Conservation (phyloP, 176 grass and related monocot species). For the Lolium multiflorum region DNA sequence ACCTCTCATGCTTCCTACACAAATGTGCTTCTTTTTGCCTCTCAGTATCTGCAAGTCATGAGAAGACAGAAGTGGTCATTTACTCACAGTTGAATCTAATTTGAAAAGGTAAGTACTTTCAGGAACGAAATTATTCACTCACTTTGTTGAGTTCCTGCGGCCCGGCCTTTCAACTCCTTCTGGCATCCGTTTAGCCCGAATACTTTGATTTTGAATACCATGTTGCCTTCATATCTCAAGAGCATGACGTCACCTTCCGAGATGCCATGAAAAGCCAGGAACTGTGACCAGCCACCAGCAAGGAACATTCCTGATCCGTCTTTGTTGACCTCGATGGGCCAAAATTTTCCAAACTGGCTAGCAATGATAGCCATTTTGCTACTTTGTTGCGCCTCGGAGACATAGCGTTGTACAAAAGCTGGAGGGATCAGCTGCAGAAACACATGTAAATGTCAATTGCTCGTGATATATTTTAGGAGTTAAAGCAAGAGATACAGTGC, state of each 20-base stretch:
- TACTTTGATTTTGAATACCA: slow-evolving; percentile 38
- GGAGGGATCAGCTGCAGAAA: slow-evolving; percentile 28
- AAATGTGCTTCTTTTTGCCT: slow-evolving; percentile 8
- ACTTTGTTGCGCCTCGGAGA: neutral
- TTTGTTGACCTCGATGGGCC: slow-evolving; percentile 19
- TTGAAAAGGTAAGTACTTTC: no score
- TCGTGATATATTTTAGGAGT: neutral
- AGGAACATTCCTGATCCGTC: slow-evolving; percentile 26
- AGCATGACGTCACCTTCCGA: slow-evolving; percentile 25
- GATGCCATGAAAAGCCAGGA: slow-evolving; percentile 35
- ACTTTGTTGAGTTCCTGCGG: neutral
- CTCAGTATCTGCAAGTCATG: neutral
- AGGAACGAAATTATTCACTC: neutral
- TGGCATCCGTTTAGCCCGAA: slow-evolving; percentile 22
- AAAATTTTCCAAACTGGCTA: slow-evolving; percentile 33
- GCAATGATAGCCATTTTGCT: neutral
- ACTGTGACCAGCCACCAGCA: slow-evolving; percentile 21
- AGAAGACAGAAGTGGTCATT: neutral
- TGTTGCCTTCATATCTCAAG: slow-evolving; percentile 42
- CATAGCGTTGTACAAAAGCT: slow-evolving; percentile 20
- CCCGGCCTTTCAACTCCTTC: slow-evolving; percentile 23
- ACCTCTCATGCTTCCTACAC: neutral
- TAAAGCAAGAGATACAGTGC: neutral
- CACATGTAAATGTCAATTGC: neutral
- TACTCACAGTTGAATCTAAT: neutral